Percentiles rank a stretch among this genome's conserved stretches.
phyloP scores from a whole-genome alignment of 345 rosid genomes.

The Tarenaya hassleriana region DNA sequence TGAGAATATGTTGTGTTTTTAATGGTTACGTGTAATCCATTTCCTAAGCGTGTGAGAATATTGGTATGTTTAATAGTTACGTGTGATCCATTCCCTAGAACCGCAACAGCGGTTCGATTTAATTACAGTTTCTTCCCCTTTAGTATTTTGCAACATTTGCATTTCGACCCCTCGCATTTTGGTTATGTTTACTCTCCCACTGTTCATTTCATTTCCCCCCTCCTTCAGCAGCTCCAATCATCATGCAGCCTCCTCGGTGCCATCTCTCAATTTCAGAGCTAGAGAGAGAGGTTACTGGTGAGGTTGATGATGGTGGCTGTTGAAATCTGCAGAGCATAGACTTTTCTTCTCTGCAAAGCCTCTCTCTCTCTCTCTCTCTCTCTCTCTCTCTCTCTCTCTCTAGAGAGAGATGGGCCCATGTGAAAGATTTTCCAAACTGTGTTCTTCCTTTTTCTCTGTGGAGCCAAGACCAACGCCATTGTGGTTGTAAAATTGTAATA shows the following conservation, averaged over 20 bases:
- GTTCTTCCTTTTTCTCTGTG: slow-evolving; percentile 14
- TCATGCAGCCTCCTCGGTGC: slow-evolving; percentile 16
- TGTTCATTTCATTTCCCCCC: background rate
- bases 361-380: slow-evolving; percentile 12
- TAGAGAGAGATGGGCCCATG: slow-evolving; percentile 24
- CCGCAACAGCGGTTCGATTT: slow-evolving; percentile 8
- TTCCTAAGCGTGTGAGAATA: too few species aligned
- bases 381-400: background rate
- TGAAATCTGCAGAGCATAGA: slow-evolving; percentile 20
- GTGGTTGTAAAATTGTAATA: slow-evolving; percentile 27
- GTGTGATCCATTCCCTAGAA: slow-evolving; percentile 1
- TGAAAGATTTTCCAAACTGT: slow-evolving; percentile 23
- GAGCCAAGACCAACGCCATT: slow-evolving; percentile 19
- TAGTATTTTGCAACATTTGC: background rate
- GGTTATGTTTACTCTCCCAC: background rate
- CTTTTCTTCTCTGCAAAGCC: slow-evolving; percentile 34
- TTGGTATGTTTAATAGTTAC: too few species aligned
- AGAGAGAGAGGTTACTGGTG: slow-evolving; percentile 8
- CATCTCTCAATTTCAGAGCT: slow-evolving; percentile 33
- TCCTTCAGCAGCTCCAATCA: slow-evolving; percentile 7
- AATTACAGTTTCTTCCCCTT: background rate
- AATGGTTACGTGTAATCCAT: slow-evolving; percentile 28
- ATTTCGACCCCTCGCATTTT: slow-evolving; percentile 10
- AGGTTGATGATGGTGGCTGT: slow-evolving; percentile 26
- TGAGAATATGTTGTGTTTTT: background rate